phyloP scores from a whole-genome alignment of 805 yeast genomes.

The Hanseniaspora taiwanica region DNA sequence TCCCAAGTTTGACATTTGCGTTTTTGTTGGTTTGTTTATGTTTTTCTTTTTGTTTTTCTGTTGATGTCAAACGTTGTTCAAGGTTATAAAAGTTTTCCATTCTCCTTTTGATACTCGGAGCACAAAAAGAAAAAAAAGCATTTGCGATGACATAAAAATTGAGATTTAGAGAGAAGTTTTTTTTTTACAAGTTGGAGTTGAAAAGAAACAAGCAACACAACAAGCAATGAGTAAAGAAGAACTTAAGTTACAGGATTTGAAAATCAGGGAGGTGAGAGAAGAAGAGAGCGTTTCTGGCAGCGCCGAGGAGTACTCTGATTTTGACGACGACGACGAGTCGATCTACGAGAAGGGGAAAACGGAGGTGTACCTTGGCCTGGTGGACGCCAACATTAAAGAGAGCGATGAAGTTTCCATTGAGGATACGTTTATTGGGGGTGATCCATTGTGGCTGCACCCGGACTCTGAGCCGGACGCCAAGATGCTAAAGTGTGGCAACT shows the following conservation, averaged over 20 bases:
- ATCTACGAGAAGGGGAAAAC: conserved; percentile 13
- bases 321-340: conserved; percentile 9
- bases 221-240: neutral
- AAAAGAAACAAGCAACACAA: neutral
- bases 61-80: neutral
- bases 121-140: too few relatives aligned
- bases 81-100: too few relatives aligned
- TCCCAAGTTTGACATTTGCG: conserved; percentile 28
- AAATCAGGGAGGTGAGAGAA: conserved; percentile 3
- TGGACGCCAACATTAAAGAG: conserved; percentile 44
- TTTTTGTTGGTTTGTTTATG: conserved; percentile 12
- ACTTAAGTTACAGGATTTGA: neutral
- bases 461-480: conserved; percentile 42
- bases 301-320: conserved; percentile 11
- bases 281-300: conserved; percentile 15
- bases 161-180: too few relatives aligned
- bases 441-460: conserved; percentile 56
- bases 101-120: too few relatives aligned
- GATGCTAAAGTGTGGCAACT: conserved; percentile 49
- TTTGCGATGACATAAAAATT: too few relatives aligned
- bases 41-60: neutral
- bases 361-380: conserved; percentile 45
- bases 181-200: neutral
- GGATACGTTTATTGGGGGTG: conserved; percentile 77
- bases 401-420: conserved; percentile 33